phyloP scores from a whole-genome alignment of 1,284 basidiomycete species.

The Apiotrichum brassicae region DNA sequence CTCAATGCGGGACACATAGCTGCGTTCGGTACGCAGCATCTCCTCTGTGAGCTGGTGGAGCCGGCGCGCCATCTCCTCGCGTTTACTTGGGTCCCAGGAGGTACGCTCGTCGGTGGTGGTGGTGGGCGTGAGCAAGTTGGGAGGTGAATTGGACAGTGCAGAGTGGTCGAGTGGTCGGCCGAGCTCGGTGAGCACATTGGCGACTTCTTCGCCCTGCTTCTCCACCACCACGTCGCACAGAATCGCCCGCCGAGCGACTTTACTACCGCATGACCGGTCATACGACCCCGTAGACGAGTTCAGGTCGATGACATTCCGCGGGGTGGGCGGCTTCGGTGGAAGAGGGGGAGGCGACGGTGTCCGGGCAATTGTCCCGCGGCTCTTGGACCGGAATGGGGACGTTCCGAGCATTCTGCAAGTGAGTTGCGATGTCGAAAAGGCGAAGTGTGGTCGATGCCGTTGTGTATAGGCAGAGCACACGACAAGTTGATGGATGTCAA shows the following conservation, averaged over 20 bases:
- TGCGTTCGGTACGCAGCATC: slow-evolving; percentile 42
- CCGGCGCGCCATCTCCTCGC: slow-evolving; percentile 29
- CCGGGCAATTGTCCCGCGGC: slow-evolving; percentile 4
- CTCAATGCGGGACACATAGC: slow-evolving; percentile 39
- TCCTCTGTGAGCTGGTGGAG: slow-evolving; percentile 37
- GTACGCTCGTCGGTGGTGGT: background rate
- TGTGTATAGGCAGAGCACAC: too few relatives aligned
- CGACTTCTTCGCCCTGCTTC: slow-evolving; percentile 33
- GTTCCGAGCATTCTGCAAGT: slow-evolving; percentile 13
- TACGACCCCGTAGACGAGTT: slow-evolving; percentile 36
- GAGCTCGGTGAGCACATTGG: slow-evolving; percentile 32
- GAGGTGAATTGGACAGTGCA: too few relatives aligned
- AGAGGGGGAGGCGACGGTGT: slow-evolving; percentile 10
- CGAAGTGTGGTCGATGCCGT: too few relatives aligned
- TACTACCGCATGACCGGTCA: slow-evolving; percentile 25
- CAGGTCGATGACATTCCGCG: slow-evolving; percentile 27
- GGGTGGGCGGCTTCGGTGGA: slow-evolving; percentile 10
- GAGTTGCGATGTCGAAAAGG: too few relatives aligned
- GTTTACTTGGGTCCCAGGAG: slow-evolving; percentile 25
- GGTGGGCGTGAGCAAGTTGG: too few relatives aligned
- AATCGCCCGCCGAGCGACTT: slow-evolving; percentile 37
- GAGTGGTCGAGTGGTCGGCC: slow-evolving; percentile 30
- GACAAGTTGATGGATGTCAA: too few relatives aligned
- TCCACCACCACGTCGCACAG: slow-evolving; percentile 43
- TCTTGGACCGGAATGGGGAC: slow-evolving; percentile 17